phyloP scores from a whole-genome alignment of 2,329 filamentous ascomycete species.

The Colletotrichum sp. region DNA sequence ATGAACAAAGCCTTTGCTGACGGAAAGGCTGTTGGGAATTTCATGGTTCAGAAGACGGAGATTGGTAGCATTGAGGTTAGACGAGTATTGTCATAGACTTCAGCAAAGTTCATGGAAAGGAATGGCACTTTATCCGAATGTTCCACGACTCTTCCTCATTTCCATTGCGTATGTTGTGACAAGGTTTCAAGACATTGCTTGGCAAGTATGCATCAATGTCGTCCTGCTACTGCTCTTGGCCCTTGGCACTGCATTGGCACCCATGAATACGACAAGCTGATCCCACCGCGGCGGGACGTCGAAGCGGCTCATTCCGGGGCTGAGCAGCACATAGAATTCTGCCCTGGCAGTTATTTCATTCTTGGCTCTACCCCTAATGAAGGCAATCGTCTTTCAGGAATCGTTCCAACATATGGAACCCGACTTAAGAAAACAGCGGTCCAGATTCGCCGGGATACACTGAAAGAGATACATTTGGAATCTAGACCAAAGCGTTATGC shows the following conservation, averaged over 20 bases:
- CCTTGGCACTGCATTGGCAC: background rate
- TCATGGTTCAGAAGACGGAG: background rate
- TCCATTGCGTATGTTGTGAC: background rate
- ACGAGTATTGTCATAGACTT: background rate
- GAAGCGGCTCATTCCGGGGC: background rate
- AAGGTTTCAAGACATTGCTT: background rate
- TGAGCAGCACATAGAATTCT: background rate
- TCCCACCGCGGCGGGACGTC: background rate
- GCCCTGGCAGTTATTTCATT: background rate
- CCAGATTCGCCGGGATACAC: too few species aligned
- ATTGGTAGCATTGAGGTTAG: background rate
- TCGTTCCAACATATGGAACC: too few species aligned
- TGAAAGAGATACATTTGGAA: too few species aligned
- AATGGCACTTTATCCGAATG: background rate
- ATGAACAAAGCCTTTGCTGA: background rate
- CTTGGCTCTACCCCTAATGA: background rate
- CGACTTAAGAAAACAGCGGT: too few species aligned
- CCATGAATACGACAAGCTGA: background rate
- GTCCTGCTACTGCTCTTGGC: background rate
- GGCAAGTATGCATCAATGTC: background rate
- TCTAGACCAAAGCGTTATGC: too few species aligned
- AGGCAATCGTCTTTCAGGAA: too few species aligned
- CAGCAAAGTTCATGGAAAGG: background rate
- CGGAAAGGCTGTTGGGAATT: background rate
- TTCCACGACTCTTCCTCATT: background rate